These are phyloP conservation scores for Coleophoma cylindrospora DNA, from an alignment of 2,329 filamentous ascomycete genomes.

Conservation along the genomic window DNA sequence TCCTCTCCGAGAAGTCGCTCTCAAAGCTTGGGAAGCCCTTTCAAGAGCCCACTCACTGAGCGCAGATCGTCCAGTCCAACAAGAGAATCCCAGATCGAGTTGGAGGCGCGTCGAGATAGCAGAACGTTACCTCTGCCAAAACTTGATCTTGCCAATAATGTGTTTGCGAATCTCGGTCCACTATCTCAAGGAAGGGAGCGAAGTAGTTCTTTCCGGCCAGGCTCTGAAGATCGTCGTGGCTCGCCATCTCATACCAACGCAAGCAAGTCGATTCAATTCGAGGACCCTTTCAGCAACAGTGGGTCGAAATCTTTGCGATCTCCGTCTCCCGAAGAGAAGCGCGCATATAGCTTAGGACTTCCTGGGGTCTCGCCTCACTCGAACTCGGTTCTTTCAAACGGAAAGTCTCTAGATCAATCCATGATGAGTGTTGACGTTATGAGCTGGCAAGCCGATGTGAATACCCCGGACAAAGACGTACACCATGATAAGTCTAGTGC, in stretches of 20 bases:
- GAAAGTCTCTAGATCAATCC: conserved; percentile 6
- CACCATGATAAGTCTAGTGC: background rate
- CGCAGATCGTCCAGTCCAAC: conserved; percentile 15
- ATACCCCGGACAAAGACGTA: background rate
- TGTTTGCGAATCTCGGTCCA: conserved; percentile 4
- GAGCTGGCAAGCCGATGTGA: conserved; percentile 3
- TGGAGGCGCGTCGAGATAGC: conserved; percentile 7
- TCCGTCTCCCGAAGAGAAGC: conserved; percentile 16
- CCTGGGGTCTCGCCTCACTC: conserved; percentile 8
- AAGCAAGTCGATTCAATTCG: conserved; percentile 9
- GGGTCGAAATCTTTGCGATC: conserved; percentile 4
- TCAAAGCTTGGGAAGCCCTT: conserved; percentile 27
- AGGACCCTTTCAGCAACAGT: conserved; percentile 19
- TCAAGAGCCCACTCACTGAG: conserved; percentile 24
- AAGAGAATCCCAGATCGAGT: conserved; percentile 8
- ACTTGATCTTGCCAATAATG: conserved; percentile 14
- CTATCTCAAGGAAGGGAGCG: conserved; percentile 3
- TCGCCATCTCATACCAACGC: background rate
- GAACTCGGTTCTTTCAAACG: conserved; percentile 9
- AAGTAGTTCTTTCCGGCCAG: background rate
- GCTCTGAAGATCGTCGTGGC: too few relatives aligned
- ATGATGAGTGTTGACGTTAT: conserved; percentile 4
- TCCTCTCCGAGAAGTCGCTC: conserved; percentile 23
- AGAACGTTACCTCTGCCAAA: conserved; percentile 13
- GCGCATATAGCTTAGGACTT: conserved; percentile 16